Base-by-base conservation (phyloP, 2,329 filamentous ascomycete species). In the Zasmidium angulare region DNA sequence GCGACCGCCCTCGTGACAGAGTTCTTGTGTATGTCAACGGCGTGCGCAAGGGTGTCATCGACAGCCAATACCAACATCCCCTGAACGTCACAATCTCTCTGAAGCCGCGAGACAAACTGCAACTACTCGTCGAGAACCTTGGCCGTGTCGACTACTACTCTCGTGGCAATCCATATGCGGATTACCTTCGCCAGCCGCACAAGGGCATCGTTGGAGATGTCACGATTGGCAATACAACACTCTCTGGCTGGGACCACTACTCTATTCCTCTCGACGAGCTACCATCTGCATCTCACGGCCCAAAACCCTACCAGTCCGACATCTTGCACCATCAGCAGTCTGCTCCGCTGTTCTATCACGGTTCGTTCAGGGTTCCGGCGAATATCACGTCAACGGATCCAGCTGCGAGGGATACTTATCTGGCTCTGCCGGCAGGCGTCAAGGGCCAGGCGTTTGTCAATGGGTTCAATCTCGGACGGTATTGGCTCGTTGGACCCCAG, bases 111-210 rank as follows among this genome's bases (percentile, higher is more conserved):
- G 79, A 81, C 61, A 72, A 64, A 22, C 61, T 82, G 3, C 71
- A 76, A 57, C 72, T 82, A 0, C 66, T 82, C 2, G 76, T 82
- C 1, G 81, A 83, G 67, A 83, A 82, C 52, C 72, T 83, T n/a
- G 81, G 80, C 1, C 75, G 81, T 2, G 78, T 82, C 1, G 77
- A 82, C 60, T 81, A 79, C 60, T 74, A 74, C 50, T 74, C 76
- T 2, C 66, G 70, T 3, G 71, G 81, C 10, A 69, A 70, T 4
- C 49, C 49, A 0, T 66, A 66, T 26, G 52, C 56, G 1, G 68
- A 69, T 24, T 53, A 62, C 21, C 24, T 70, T 21, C 49, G 60
- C 11, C 79, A 83, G 31, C 81, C 76, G 22, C 71, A 69, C 21
- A 82, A 82, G 62, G 81, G 81, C 0, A 76, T 83, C 17, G 54